Percentiles rank a stretch among this genome's conserved stretches.
phyloP scores from a whole-genome alignment of 1,284 basidiomycete species.

The Ustilago curta region DNA sequence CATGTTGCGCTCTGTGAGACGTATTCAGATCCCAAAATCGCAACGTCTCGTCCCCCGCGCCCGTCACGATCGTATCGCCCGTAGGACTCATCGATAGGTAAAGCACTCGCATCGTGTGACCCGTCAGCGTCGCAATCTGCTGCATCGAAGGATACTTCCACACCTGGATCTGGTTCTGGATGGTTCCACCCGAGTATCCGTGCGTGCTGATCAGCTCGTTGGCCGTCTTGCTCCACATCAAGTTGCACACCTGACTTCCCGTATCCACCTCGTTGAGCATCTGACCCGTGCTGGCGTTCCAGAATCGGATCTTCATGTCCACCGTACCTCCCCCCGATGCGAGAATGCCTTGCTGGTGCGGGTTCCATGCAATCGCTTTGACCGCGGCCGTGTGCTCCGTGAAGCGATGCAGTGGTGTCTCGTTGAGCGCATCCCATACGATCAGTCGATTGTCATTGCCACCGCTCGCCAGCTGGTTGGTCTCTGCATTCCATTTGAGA shows the following conservation, averaged over 20 bases:
- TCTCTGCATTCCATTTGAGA: constrained; percentile 86
- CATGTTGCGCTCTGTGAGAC: constrained; percentile 44
- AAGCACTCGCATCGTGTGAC: constrained; percentile 87
- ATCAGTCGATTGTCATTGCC: constrained; percentile 99
- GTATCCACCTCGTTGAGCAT: constrained; percentile 74
- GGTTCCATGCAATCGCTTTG: constrained; percentile 98
- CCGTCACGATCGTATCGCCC: constrained; percentile 96
- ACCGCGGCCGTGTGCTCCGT: constrained; percentile 96
- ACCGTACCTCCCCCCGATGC: constrained; percentile 98
- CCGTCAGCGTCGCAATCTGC: constrained; percentile 86
- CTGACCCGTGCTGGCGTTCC: constrained; percentile 90
- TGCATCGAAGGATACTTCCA: constrained; percentile 88
- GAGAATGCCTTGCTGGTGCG: constrained; percentile 88
- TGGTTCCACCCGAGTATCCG: constrained; percentile 90
- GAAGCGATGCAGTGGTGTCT: constrained; percentile 86
- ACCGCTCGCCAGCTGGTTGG: constrained; percentile 86
- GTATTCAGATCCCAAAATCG: constrained; percentile 79
- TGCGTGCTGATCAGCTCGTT: constrained; percentile 98
- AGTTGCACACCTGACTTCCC: constrained; percentile 82
- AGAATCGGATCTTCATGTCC: constrained; percentile 94
- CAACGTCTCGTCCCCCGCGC: constrained; percentile 96
- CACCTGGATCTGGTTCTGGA: constrained; percentile 97
- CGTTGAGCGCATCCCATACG: constrained; percentile 82
- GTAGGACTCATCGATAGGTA: constrained; percentile 97
- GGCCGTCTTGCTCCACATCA: constrained; percentile 91